These are phyloP conservation scores for Beauveria bassiana DNA, from an alignment of 2,329 filamentous ascomycete genomes.

Conservation along the genomic window DNA sequence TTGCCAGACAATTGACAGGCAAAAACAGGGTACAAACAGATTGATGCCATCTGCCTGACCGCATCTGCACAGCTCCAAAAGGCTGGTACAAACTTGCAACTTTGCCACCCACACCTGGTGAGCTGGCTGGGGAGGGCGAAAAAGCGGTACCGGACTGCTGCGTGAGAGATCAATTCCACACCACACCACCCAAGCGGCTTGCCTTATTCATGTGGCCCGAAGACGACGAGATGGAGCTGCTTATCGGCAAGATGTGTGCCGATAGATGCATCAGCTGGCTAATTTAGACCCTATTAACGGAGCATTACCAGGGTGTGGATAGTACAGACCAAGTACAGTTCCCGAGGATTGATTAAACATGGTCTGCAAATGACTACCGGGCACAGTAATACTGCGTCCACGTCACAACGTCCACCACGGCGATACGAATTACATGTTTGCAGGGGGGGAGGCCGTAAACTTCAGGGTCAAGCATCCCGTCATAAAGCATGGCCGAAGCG, in stretches of 20 bases:
- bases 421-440: neutral
- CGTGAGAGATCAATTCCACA: neutral
- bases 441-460: neutral
- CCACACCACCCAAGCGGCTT: neutral
- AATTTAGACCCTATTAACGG: neutral
- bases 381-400: slow-evolving; percentile 3
- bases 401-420: neutral
- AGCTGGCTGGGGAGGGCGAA: neutral
- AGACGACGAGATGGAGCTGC: neutral
- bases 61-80: slow-evolving; percentile 1
- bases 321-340: neutral
- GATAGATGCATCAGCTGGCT: neutral
- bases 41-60: slow-evolving; percentile 9
- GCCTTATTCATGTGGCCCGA: neutral
- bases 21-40: neutral
- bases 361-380: neutral
- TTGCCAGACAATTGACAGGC: neutral
- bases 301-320: neutral
- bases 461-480: neutral
- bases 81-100: neutral
- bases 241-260: neutral
- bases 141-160: slow-evolving; percentile 7
- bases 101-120: slow-evolving; percentile 10
- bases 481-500: neutral
- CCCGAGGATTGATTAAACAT: neutral